Conservation (phyloP, 1,284 basidiomycete species). For the Abortiporus biennis region DNA sequence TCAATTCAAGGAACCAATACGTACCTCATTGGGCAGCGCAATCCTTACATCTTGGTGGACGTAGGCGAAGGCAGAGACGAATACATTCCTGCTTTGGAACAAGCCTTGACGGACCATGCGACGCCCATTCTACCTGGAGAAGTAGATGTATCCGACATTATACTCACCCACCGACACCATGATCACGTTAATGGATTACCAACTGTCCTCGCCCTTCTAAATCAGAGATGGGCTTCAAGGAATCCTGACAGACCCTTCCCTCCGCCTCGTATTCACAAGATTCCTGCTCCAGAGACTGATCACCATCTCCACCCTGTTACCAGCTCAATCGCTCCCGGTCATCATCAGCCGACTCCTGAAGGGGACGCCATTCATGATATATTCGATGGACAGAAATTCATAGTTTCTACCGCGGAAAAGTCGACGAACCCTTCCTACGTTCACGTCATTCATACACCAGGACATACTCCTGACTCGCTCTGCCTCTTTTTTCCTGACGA, state of each 20-base stretch:
- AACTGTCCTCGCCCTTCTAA: constrained; percentile 64
- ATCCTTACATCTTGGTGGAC: constrained; percentile 80
- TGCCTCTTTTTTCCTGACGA: constrained; percentile 61
- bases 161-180: constrained; percentile 87
- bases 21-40: constrained; percentile 72
- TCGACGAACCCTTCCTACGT: constrained; percentile 26
- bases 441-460: constrained; percentile 79
- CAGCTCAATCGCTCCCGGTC: constrained; percentile 34
- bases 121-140: constrained; percentile 23
- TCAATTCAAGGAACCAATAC: constrained; percentile 84
- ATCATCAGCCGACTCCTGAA: constrained; percentile 35
- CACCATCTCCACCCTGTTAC: constrained; percentile 34
- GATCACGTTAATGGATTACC: constrained; percentile 84
- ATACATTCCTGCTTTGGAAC: constrained; percentile 66
- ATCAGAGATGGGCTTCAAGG: constrained; percentile 47
- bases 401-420: constrained; percentile 8
- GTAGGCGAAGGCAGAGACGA: constrained; percentile 76
- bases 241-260: constrained; percentile 33
- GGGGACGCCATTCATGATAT: constrained; percentile 51
- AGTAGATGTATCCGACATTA: constrained; percentile 73
- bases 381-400: constrained; percentile 45
- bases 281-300: constrained; percentile 33
- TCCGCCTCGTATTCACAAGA: constrained; percentile 71
- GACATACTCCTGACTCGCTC: constrained; percentile 88
- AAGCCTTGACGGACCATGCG: constrained; percentile 39